Evolutionary conservation across 2,329 filamentous ascomycete genomes (phyloP).

Genomic region (Trichophyton equinum): DNA sequence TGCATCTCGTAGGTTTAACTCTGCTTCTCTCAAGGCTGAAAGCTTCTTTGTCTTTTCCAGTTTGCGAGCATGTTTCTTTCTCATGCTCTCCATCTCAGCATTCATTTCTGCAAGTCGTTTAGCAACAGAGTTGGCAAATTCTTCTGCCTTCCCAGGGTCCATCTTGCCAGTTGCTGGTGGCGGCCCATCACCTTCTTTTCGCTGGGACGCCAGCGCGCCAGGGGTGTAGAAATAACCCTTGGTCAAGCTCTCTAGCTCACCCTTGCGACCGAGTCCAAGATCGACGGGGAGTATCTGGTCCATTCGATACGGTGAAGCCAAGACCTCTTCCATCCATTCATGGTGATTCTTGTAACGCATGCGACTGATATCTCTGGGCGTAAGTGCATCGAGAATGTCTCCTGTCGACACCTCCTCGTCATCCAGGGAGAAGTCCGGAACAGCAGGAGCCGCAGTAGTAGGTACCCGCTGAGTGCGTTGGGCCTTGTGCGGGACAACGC

Average conservation of each 20-base stretch:
- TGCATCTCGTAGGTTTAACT: conserved; percentile 59
- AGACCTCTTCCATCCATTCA: conserved; percentile 97
- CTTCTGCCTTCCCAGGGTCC: conserved; percentile 62
- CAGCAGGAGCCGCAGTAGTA: conserved; percentile 22
- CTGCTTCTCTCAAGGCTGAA: conserved; percentile 58
- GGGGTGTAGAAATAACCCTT: conserved; percentile 68
- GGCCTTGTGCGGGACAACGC: conserved; percentile 20
- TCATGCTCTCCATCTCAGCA: conserved; percentile 74
- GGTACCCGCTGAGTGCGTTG: conserved; percentile 35
- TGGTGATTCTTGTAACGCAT: conserved; percentile 87
- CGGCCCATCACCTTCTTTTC: conserved; percentile 18
- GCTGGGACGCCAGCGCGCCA: conserved; percentile 18
- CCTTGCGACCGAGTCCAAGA: conserved; percentile 71
- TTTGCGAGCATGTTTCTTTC: conserved; percentile 60
- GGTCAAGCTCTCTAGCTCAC: conserved; percentile 68
- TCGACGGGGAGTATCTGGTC: conserved; percentile 77
- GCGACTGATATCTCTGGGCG: conserved; percentile 77
- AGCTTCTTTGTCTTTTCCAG: conserved; percentile 63
- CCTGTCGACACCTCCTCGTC: conserved; percentile 81
- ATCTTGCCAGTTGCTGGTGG: conserved; percentile 46
- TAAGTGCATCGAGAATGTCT: conserved; percentile 80
- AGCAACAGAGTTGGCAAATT: conserved; percentile 68
- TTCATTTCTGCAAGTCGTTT: conserved; percentile 61
- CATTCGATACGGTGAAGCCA: conserved; percentile 79
- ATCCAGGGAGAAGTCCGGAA: conserved; percentile 46